Evolutionary conservation across 1,284 basidiomycete genomes (phyloP).

Genomic region (Sutorius eximius): DNA sequence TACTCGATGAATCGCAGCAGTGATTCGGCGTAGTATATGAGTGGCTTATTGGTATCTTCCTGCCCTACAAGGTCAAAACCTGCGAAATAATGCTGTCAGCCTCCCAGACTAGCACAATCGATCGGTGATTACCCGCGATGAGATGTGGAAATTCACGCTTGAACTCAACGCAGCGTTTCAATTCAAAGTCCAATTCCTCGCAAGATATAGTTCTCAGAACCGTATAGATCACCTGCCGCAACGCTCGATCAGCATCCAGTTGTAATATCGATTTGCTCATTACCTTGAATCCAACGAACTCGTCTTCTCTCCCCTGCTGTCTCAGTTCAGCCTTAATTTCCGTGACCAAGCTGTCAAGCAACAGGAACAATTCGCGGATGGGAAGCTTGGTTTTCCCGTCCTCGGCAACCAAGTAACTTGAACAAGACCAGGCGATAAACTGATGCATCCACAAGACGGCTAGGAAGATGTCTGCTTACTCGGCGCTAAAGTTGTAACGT

Average conservation of each 20-base stretch:
- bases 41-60: conserved; percentile 61
- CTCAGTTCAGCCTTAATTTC: conserved; percentile 56
- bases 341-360: conserved; percentile 53
- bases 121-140: conserved; percentile 51
- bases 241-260: not conserved
- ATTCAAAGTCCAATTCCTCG: conserved; percentile 63
- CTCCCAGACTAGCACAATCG: too few relatives aligned
- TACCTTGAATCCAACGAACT: conserved; percentile 65
- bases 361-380: conserved; percentile 58
- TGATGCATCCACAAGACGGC: not conserved
- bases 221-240: conserved; percentile 63
- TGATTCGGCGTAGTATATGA: conserved; percentile 63
- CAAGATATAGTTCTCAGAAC: conserved; percentile 56
- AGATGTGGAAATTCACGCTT: conserved; percentile 75
- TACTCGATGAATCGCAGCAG: conserved; percentile 60
- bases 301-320: conserved; percentile 51
- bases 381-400: conserved; percentile 58
- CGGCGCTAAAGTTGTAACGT: conserved; percentile 61
- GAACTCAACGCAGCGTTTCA: conserved; percentile 67
- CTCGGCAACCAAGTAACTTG: conserved; percentile 48
- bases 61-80: conserved; percentile 80
- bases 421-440: not conserved
- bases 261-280: conserved; percentile 4
- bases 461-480: conserved; percentile 39
- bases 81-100: conserved; percentile 21